Percentiles rank a stretch among this genome's conserved stretches.
Evolutionary conservation across 768 basidiomycete genomes (phyloP).

Genomic region (Leccinum arenicola): DNA sequence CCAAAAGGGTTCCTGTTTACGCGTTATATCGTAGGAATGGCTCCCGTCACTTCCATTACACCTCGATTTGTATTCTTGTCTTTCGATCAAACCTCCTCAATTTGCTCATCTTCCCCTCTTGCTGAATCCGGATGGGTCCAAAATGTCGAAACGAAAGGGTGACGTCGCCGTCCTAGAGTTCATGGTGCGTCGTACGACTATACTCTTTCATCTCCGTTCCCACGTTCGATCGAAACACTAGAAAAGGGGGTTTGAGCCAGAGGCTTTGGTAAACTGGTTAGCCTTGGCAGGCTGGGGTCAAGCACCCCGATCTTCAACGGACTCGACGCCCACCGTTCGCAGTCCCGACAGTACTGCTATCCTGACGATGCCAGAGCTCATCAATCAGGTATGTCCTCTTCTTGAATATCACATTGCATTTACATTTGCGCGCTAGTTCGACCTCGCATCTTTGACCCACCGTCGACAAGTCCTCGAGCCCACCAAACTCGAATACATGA

Average conservation of each 20-base stretch:
- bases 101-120: conserved; percentile 93
- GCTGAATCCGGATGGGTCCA: conserved; percentile 85
- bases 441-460: conserved; percentile 72
- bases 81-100: conserved; percentile 67
- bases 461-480: conserved; percentile 81
- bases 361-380: conserved; percentile 61
- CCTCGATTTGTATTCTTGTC: conserved; percentile 80
- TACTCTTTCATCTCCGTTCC: not conserved
- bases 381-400: conserved; percentile 48
- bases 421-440: conserved; percentile 50
- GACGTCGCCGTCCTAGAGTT: conserved; percentile 87
- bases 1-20: not conserved
- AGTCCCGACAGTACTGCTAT: conserved; percentile 66
- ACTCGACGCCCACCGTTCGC: conserved; percentile 26
- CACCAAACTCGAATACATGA: conserved; percentile 79
- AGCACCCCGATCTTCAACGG: conserved; percentile 36
- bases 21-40: conserved; percentile 72
- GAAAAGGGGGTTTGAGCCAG: conserved; percentile 88
- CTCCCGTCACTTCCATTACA: conserved; percentile 90
- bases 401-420: not conserved
- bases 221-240: conserved; percentile 28
- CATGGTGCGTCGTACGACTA: conserved; percentile 49
- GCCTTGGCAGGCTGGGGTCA: conserved; percentile 92
- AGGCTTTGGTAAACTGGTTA: conserved; percentile 88
- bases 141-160: conserved; percentile 93